Percentiles rank a stretch among this genome's conserved stretches.
Conservation (phyloP, 2,329 filamentous ascomycete genomes). For the Xylariales sp. region DNA sequence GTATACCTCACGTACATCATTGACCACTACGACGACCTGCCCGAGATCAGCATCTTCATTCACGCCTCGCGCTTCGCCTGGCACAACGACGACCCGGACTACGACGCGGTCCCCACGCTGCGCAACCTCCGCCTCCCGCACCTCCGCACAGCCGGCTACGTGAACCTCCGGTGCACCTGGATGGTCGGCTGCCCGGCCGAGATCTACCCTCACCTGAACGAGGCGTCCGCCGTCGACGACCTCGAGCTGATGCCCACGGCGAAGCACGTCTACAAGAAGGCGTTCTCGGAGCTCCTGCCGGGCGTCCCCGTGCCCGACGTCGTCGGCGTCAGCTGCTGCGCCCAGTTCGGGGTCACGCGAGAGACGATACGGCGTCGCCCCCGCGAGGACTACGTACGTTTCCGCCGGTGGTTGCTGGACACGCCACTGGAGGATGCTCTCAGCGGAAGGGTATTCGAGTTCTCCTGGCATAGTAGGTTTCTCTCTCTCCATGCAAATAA, state of each 20-base stretch:
- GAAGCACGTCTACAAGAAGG: conserved; percentile 35
- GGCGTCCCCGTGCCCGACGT: conserved; percentile 38
- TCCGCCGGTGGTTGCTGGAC: conserved; percentile 55
- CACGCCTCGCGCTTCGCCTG: conserved; percentile 45
- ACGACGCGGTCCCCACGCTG: conserved; percentile 49
- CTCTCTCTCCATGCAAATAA: conserved; percentile 1
- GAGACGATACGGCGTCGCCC: conserved; percentile 45
- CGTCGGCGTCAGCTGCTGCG: conserved; percentile 58
- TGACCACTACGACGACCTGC: conserved; percentile 42
- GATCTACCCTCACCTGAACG: conserved; percentile 36
- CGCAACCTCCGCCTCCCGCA: conserved; percentile 42
- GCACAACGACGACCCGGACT: conserved; percentile 50
- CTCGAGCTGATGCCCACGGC: conserved; percentile 30
- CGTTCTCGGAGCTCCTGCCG: conserved; percentile 38
- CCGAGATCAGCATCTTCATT: conserved; percentile 40
- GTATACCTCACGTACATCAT: conserved; percentile 49
- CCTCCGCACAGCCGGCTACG: conserved; percentile 49
- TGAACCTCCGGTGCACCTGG: conserved; percentile 58
- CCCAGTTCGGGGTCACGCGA: conserved; percentile 59
- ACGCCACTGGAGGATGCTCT: conserved; percentile 49
- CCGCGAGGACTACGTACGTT: conserved; percentile 48
- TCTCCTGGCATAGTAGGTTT: conserved; percentile 59
- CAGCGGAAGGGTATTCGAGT: conserved; percentile 59
- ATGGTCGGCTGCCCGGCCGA: conserved; percentile 50
- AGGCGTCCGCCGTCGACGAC: conserved; percentile 27